Conservation (phyloP, 371 early-diverging fungal species). For the Encephalitozoon cuniculi region DNA sequence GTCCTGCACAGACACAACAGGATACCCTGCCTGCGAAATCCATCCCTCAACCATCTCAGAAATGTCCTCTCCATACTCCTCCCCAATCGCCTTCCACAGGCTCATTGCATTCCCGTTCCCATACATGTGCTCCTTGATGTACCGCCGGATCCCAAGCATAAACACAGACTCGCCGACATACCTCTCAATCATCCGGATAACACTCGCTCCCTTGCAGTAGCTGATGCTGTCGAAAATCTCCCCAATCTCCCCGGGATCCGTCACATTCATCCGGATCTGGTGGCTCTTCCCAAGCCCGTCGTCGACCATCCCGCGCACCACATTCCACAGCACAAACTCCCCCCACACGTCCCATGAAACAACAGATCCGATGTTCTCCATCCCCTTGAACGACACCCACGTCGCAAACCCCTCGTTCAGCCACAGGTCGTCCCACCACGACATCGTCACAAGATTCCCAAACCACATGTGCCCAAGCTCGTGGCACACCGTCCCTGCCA, state of each 20-base stretch:
- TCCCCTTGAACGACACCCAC: slow-evolving; percentile 73
- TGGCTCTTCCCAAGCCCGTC: slow-evolving; percentile 76
- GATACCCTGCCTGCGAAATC: slow-evolving; percentile 73
- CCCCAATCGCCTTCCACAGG: slow-evolving; percentile 71
- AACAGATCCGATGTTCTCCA: slow-evolving; percentile 67
- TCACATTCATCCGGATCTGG: slow-evolving; percentile 75
- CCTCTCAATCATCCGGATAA: slow-evolving; percentile 76
- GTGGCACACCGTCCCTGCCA: slow-evolving; percentile 76
- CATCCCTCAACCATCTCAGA: slow-evolving; percentile 71
- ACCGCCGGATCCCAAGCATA: slow-evolving; percentile 67
- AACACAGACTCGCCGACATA: slow-evolving; percentile 67
- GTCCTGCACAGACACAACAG: slow-evolving; percentile 49
- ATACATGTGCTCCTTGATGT: slow-evolving; percentile 70
- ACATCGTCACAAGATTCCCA: slow-evolving; percentile 82
- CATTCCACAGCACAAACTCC: slow-evolving; percentile 66
- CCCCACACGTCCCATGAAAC: slow-evolving; percentile 56
- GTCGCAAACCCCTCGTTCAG: slow-evolving; percentile 93
- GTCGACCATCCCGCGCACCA: slow-evolving; percentile 66
- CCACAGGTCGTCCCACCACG: slow-evolving; percentile 85
- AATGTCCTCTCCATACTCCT: slow-evolving; percentile 66
- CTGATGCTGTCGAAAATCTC: slow-evolving; percentile 70
- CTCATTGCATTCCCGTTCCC: slow-evolving; percentile 73
- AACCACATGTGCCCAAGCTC: slow-evolving; percentile 91
- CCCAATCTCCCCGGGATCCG: slow-evolving; percentile 67
- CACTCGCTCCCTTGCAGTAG: slow-evolving; percentile 80